A percentile compares a stretch with the other conserved stretches of the same genome.
These are phyloP conservation scores for Peziza echinospora DNA, from an alignment of 495 filamentous ascomycete species.

Conservation along the genomic window DNA sequence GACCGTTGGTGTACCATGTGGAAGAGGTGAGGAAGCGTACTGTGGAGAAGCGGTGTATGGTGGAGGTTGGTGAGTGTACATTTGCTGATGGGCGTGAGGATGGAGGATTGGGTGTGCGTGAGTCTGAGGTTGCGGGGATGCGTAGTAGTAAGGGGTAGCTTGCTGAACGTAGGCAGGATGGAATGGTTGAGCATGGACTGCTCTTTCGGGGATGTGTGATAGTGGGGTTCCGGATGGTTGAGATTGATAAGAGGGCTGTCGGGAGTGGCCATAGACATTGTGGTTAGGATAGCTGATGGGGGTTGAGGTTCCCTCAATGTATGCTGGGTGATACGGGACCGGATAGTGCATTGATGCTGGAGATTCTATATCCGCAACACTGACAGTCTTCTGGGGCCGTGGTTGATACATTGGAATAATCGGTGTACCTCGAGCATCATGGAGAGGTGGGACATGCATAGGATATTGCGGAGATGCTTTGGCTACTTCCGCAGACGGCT, in stretches of 20 bases:
- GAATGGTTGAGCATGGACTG: conserved; percentile 80
- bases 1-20: conserved; percentile 19
- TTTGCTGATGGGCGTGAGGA: conserved; percentile 34
- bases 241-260: conserved; percentile 52
- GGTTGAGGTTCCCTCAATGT: conserved; percentile 75
- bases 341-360: conserved; percentile 41
- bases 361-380: conserved; percentile 82
- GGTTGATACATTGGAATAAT: conserved; percentile 84
- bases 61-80: conserved; percentile 29
- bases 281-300: conserved; percentile 68
- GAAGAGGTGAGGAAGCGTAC: conserved; percentile 23
- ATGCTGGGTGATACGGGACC: conserved; percentile 21
- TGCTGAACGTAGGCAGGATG: conserved; percentile 48
- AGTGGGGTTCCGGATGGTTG: conserved; percentile 73
- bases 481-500: not conserved
- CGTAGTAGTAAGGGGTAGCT: conserved; percentile 40
- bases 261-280: conserved; percentile 34
- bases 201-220: conserved; percentile 84
- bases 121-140: conserved; percentile 29
- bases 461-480: conserved; percentile 3
- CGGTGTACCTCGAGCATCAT: conserved; percentile 50
- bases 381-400: conserved; percentile 82
- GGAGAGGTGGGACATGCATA: conserved; percentile 50
- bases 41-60: conserved; percentile 24
- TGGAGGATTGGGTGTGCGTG: conserved; percentile 34